These are phyloP conservation scores for Xerophyta viscosa DNA, from an alignment of 106 monocot species.

Conservation along the genomic window DNA sequence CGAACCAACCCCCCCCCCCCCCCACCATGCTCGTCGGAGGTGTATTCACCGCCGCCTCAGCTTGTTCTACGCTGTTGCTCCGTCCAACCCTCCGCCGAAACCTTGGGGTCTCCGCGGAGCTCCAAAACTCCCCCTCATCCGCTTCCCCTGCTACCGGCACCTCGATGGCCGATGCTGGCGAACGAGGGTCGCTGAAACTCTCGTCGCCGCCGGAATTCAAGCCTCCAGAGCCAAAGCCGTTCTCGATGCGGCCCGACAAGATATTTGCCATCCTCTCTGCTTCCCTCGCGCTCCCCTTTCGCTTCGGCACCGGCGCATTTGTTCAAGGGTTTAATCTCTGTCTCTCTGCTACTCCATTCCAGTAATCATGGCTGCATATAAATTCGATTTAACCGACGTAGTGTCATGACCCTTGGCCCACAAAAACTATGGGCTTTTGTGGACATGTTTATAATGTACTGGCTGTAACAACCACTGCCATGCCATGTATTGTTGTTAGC, in stretches of 20 bases:
- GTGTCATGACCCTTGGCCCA: no score
- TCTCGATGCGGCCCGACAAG: slow-evolving; percentile 49
- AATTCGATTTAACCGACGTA: no score
- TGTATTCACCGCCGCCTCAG: no score
- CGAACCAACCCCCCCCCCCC: no score
- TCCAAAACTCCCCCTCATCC: slow-evolving; percentile 13
- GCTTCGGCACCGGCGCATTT: slow-evolving; percentile 63
- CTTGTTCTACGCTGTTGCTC: not conserved
- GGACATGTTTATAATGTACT: no score
- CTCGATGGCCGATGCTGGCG: not conserved
- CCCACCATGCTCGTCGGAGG: no score
- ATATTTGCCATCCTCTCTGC: slow-evolving; percentile 45
- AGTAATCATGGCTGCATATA: no score
- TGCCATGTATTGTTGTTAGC: no score
- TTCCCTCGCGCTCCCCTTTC: slow-evolving; percentile 58
- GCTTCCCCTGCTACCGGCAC: not conserved
- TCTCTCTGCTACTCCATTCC: not conserved
- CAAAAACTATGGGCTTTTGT: no score
- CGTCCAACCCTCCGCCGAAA: slow-evolving; percentile 3
- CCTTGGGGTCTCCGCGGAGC: slow-evolving; percentile 29
- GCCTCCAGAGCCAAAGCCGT: slow-evolving; percentile 64
- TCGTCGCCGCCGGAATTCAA: slow-evolving; percentile 62
- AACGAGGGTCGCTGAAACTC: not conserved
- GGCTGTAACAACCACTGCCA: no score
- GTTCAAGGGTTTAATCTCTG: slow-evolving; percentile 36